A percentile compares a stretch with the other conserved stretches of the same genome.
These are phyloP conservation scores for Colletotrichum viniferum DNA, from an alignment of 2,329 filamentous ascomycete species.

Conservation along the genomic window DNA sequence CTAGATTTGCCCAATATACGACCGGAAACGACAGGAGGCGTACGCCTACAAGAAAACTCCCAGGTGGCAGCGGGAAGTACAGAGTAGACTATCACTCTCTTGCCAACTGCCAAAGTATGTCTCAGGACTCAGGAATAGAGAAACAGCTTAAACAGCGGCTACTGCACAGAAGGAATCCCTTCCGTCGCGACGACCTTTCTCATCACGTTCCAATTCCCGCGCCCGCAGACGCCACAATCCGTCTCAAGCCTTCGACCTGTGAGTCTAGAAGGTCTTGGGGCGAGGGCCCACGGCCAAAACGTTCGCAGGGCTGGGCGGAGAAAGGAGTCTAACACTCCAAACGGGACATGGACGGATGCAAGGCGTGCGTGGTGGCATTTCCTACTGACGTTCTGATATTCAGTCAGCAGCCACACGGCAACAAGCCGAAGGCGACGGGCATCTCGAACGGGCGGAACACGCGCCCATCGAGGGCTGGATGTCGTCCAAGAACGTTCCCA, in stretches of 20 bases:
- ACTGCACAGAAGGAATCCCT: not conserved
- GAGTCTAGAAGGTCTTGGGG: conserved; percentile 9
- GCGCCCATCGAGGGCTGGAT: not conserved
- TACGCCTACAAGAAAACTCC: not conserved
- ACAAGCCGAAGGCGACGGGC: not conserved
- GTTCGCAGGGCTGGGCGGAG: conserved; percentile 2
- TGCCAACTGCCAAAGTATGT: not conserved
- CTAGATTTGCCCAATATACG: not conserved
- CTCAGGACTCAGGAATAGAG: not conserved
- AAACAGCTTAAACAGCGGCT: not conserved
- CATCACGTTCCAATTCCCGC: not conserved
- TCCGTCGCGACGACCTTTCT: not conserved
- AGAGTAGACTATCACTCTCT: not conserved
- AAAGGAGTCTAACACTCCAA: not conserved
- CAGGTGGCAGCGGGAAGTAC: not conserved
- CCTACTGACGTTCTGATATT: conserved; percentile 8
- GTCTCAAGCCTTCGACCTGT: not conserved
- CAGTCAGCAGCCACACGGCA: conserved; percentile 19
- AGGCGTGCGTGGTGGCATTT: not conserved
- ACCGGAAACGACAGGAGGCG: not conserved
- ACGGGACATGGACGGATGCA: not conserved
- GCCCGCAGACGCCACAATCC: conserved; percentile 10
- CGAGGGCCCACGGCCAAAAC: not conserved
- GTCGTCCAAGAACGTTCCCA: not conserved
- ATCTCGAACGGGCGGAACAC: not conserved